Percentiles rank a stretch among this genome's conserved stretches.
phyloP scores from a whole-genome alignment of 2,329 filamentous ascomycete species.

The Didymellaceae sp. region DNA sequence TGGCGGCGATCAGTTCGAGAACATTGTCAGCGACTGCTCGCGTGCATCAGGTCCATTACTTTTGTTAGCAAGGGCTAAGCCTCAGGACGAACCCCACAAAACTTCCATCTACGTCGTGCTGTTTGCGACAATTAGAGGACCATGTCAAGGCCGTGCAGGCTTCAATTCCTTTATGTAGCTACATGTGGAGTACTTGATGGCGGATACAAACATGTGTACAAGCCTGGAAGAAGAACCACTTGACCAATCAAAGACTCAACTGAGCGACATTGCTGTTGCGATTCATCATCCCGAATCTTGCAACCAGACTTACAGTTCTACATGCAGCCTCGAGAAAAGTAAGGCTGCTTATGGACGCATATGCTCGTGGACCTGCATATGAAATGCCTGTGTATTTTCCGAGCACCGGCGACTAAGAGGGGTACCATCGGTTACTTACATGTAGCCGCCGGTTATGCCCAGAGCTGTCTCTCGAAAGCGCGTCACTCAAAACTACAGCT shows the following conservation, averaged over 20 bases:
- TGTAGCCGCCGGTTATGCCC: constrained; percentile 21
- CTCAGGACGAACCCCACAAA: background rate
- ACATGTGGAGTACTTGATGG: no score
- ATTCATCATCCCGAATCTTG: background rate
- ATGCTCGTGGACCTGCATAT: constrained; percentile 7
- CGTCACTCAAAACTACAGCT: constrained; percentile 12
- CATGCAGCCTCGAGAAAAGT: constrained; percentile 6
- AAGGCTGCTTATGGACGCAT: no score
- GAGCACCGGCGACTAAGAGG: constrained; percentile 10
- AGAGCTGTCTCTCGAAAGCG: constrained; percentile 1
- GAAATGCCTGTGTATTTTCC: constrained; percentile 6
- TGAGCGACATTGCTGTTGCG: no score
- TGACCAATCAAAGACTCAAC: no score
- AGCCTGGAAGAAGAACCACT: no score
- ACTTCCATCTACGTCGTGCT: background rate
- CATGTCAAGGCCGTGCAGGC: no score
- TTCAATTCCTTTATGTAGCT: no score
- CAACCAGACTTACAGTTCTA: background rate
- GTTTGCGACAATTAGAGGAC: no score
- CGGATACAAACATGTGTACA: no score
- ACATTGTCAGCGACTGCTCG: background rate
- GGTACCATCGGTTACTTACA: constrained; percentile 7
- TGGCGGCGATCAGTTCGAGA: constrained; percentile 17
- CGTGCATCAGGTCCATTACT: constrained; percentile 7
- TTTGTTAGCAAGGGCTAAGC: constrained; percentile 6